Conservation (phyloP, 2,329 filamentous ascomycete species). For the Pseudocercospora eumusae region DNA sequence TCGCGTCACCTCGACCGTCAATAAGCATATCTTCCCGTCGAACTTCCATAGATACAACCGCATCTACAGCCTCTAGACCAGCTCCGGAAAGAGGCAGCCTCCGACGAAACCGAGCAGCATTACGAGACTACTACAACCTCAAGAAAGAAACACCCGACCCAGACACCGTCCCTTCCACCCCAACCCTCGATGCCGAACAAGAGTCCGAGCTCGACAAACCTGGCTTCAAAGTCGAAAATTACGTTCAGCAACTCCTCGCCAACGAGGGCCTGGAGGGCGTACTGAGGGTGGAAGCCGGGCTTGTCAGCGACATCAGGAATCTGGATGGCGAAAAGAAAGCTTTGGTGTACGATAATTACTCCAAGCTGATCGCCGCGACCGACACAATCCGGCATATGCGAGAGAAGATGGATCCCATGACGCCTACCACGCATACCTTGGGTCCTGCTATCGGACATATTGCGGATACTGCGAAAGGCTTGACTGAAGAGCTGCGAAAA, state of each 20-base stretch:
- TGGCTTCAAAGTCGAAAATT: slow-evolving; percentile 71
- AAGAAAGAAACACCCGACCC: slow-evolving; percentile 42
- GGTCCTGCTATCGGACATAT: slow-evolving; percentile 74
- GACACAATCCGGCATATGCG: slow-evolving; percentile 93
- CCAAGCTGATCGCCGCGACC: slow-evolving; percentile 92
- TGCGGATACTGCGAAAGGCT: slow-evolving; percentile 58
- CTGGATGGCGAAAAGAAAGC: slow-evolving; percentile 96
- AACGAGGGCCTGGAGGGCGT: slow-evolving; percentile 67
- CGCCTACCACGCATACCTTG: slow-evolving; percentile 71
- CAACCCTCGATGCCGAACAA: slow-evolving; percentile 57
- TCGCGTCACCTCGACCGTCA: slow-evolving; percentile 61
- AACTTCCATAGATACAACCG: slow-evolving; percentile 61
- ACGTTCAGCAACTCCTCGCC: slow-evolving; percentile 63
- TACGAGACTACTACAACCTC: slow-evolving; percentile 94
- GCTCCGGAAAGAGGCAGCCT: slow-evolving; percentile 45
- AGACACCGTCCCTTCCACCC: slow-evolving; percentile 33
- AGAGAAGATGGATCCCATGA: slow-evolving; percentile 75
- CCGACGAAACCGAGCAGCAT: slow-evolving; percentile 75
- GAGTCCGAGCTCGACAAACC: slow-evolving; percentile 71
- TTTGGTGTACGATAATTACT: slow-evolving; percentile 97
- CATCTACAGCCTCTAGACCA: slow-evolving; percentile 41
- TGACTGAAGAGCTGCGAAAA: slow-evolving; percentile 44
- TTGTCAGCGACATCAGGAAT: slow-evolving; percentile 77
- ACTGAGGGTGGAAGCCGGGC: slow-evolving; percentile 67
- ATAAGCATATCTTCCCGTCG: slow-evolving; percentile 69